phyloP scores from a whole-genome alignment of 257 asterid species.

The Ehretia macrophylla region DNA sequence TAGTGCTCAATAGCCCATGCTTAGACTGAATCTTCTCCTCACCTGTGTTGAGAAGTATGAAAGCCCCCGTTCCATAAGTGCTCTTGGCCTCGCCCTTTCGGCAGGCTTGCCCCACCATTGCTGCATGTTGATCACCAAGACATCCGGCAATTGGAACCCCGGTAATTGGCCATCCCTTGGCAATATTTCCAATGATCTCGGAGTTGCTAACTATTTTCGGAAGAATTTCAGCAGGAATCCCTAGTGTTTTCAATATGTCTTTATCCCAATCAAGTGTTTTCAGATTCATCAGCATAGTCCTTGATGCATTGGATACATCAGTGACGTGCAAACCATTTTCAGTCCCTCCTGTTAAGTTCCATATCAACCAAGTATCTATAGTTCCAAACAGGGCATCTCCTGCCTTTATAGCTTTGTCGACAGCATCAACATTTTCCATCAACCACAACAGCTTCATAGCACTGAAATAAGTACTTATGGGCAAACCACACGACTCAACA shows the following conservation, averaged over 20 bases:
- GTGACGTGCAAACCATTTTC: slow-evolving; percentile 71
- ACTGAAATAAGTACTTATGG: slow-evolving; percentile 94
- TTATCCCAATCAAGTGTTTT: slow-evolving; percentile 80
- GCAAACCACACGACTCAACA: slow-evolving; percentile 62
- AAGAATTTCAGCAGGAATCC: slow-evolving; percentile 46
- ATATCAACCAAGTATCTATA: slow-evolving; percentile 85
- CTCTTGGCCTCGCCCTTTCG: slow-evolving; percentile 86
- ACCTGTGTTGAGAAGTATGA: slow-evolving; percentile 81
- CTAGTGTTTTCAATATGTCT: slow-evolving; percentile 38
- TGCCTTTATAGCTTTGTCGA: slow-evolving; percentile 52
- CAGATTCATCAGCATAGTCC: slow-evolving; percentile 95
- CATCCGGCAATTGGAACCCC: slow-evolving; percentile 91
- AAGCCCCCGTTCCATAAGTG: slow-evolving; percentile 96
- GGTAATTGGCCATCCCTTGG: slow-evolving; percentile 70
- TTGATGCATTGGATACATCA: slow-evolving; percentile 83
- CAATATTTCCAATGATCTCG: slow-evolving; percentile 63
- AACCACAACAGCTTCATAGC: slow-evolving; percentile 82
- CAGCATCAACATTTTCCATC: slow-evolving; percentile 64
- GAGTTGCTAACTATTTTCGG: slow-evolving; percentile 78
- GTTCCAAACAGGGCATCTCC: slow-evolving; percentile 94
- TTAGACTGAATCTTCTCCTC: slow-evolving; percentile 52
- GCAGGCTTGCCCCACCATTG: slow-evolving; percentile 89
- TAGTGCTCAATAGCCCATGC: slow-evolving; percentile 77
- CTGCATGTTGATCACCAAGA: slow-evolving; percentile 96
- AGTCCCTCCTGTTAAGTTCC: slow-evolving; percentile 90